Percentiles rank a stretch among this genome's conserved stretches.
phyloP scores from a whole-genome alignment of 345 rosid species.

The Boechera stricta region DNA sequence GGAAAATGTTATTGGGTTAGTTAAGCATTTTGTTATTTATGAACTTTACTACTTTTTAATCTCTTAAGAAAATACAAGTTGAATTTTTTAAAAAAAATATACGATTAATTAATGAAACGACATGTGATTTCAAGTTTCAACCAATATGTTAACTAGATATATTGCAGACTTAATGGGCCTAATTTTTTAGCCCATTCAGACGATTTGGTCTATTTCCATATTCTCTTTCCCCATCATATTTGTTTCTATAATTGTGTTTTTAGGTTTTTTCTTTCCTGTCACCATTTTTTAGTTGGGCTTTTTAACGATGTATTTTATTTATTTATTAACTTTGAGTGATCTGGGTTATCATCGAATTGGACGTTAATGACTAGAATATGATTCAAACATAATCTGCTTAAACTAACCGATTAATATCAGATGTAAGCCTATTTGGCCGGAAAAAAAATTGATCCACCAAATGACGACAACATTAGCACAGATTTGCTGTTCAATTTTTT shows the following conservation, averaged over 20 bases:
- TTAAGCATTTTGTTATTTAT: not conserved
- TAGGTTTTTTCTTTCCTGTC: not conserved
- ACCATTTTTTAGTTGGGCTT: not conserved
- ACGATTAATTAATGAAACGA: no score
- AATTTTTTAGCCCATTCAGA: not conserved
- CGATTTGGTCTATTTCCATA: not conserved
- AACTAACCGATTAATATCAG: no score
- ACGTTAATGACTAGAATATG: no score
- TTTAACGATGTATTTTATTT: not conserved
- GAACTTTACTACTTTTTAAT: not conserved
- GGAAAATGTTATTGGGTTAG: not conserved
- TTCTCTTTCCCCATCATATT: not conserved
- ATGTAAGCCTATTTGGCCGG: no score
- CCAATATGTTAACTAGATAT: no score
- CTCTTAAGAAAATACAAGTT: not conserved
- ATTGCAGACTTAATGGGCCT: slow-evolving; percentile 11
- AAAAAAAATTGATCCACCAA: not conserved
- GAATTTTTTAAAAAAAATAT: no score
- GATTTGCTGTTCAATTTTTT: not conserved
- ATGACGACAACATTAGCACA: no score
- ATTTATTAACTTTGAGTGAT: no score
- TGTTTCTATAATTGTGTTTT: no score
- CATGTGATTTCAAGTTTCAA: no score
- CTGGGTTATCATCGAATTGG: no score
- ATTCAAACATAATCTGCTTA: no score